A percentile compares a stretch with the other conserved stretches of the same genome.
Evolutionary conservation across 352 stramenopile species (phyloP).

Genomic region (Phytophthora lateralis): DNA sequence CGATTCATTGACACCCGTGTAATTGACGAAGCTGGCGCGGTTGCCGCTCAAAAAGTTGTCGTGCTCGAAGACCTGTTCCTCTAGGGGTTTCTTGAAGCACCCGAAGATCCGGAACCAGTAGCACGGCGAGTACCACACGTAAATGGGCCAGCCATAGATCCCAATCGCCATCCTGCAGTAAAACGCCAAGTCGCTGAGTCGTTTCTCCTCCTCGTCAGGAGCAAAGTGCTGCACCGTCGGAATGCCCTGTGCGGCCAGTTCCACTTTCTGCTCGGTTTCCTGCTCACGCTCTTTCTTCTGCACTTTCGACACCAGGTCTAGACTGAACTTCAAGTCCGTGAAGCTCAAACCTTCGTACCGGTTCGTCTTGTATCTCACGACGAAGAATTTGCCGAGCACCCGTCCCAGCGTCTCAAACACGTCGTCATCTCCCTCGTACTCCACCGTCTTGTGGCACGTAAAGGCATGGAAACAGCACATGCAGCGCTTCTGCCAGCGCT

Average conservation of each 20-base stretch:
- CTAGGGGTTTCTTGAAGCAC: constrained; percentile 52
- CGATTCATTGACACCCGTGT: constrained; percentile 64
- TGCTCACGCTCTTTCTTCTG: constrained; percentile 58
- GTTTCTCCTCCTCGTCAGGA: constrained; percentile 43
- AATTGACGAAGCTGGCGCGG: constrained; percentile 69
- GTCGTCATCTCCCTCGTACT: constrained; percentile 58
- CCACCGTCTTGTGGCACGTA: constrained; percentile 48
- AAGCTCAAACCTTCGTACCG: constrained; percentile 72
- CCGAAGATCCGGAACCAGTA: constrained; percentile 72
- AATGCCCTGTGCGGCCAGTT: constrained; percentile 31
- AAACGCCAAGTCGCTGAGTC: constrained; percentile 59
- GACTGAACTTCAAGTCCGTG: constrained; percentile 73
- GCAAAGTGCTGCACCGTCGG: constrained; percentile 43
- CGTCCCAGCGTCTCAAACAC: constrained; percentile 71
- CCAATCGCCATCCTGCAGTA: constrained; percentile 73
- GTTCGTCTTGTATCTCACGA: constrained; percentile 70
- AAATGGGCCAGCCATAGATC: constrained; percentile 85
- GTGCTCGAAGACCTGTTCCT: constrained; percentile 62
- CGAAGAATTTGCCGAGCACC: constrained; percentile 77
- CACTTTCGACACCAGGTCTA: constrained; percentile 65
- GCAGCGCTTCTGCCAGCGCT: constrained; percentile 70
- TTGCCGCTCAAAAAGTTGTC: constrained; percentile 69
- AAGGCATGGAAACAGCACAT: constrained; percentile 64
- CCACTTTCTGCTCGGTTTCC: constrained; percentile 30
- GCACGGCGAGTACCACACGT: constrained; percentile 76